Evolutionary conservation across 371 early-diverging fungal species (phyloP).

Genomic region (Hamiltosporidium tvaerminnensis): DNA sequence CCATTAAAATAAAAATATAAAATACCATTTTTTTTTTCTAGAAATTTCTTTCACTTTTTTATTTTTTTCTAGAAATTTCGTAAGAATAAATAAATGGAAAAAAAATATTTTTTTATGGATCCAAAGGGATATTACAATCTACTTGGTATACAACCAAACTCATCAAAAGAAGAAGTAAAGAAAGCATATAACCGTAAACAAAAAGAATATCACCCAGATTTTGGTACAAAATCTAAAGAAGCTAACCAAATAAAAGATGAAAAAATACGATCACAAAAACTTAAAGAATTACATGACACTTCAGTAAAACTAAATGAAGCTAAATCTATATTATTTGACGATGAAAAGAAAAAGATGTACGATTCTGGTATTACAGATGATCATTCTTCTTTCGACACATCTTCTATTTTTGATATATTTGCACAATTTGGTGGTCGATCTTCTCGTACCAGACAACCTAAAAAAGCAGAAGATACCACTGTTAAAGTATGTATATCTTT

Average conservation of each 20-base stretch:
- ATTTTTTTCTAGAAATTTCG: no score
- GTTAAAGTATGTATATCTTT: slow-evolving; percentile 33
- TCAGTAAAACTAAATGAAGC: slow-evolving; percentile 41
- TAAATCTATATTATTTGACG: slow-evolving; percentile 32
- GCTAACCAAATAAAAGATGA: slow-evolving; percentile 16
- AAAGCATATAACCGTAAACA: slow-evolving; percentile 29
- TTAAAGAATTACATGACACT: slow-evolving; percentile 34
- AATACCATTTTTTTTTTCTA: no score
- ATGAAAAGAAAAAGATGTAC: slow-evolving; percentile 43
- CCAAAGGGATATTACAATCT: slow-evolving; percentile 44
- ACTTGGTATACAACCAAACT: slow-evolving; percentile 28
- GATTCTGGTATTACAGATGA: slow-evolving; percentile 36
- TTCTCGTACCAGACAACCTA: slow-evolving; percentile 7
- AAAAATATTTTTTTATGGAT: no score
- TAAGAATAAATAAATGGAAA: no score
- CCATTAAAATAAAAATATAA: no score
- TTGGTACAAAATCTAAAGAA: slow-evolving; percentile 12
- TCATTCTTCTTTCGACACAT: slow-evolving; percentile 6
- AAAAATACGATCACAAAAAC: slow-evolving; percentile 23
- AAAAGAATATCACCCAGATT: slow-evolving; percentile 30
- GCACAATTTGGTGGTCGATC: slow-evolving; percentile 19
- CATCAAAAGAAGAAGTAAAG: slow-evolving; percentile 34
- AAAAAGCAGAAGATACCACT: slow-evolving; percentile 31
- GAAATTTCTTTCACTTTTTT: no score
- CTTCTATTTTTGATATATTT: slow-evolving; percentile 43